Percentiles rank a stretch among this genome's conserved stretches.
Conservation (phyloP, 805 yeast genomes). For the Candida suzukii region DNA sequence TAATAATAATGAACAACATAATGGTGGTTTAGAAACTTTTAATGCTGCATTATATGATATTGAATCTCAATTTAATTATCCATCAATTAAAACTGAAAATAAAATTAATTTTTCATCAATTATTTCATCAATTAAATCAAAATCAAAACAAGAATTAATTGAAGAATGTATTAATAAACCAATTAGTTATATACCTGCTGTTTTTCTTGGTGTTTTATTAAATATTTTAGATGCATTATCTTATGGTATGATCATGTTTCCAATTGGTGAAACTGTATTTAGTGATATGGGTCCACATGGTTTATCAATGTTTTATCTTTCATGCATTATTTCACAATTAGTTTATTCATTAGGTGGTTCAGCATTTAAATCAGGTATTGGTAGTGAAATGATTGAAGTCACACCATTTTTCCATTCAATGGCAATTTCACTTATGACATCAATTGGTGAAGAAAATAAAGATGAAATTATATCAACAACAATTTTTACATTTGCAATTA, state of each 20-base stretch:
- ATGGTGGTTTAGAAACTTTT: background rate
- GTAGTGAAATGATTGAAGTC: conserved; percentile 98
- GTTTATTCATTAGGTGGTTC: conserved; percentile 89
- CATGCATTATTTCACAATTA: conserved; percentile 84
- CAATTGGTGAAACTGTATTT: conserved; percentile 75
- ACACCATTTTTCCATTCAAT: conserved; percentile 96
- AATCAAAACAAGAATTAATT: conserved; percentile 16
- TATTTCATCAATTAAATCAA: conserved; percentile 2
- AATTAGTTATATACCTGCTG: conserved; percentile 61
- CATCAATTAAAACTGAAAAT: conserved; percentile 1
- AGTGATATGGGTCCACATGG: conserved; percentile 82
- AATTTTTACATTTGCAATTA: conserved; percentile 73
- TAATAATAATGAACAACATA: background rate
- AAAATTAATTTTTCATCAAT: background rate
- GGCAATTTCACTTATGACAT: conserved; percentile 62
- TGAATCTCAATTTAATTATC: conserved; percentile 3
- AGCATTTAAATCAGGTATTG: conserved; percentile 83
- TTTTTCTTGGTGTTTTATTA: conserved; percentile 73
- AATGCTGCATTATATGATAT: background rate
- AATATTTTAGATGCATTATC: conserved; percentile 91
- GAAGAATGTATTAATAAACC: conserved; percentile 30
- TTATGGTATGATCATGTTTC: conserved; percentile 97
- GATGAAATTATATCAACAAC: conserved; percentile 75
- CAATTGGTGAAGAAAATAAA: conserved; percentile 28
- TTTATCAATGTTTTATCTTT: conserved; percentile 86